Evolutionary conservation across 2,329 filamentous ascomycete genomes (phyloP), one percentile per base, ranked within the genome.

Genomic region (Raffaelea deltoideospora): DNA sequence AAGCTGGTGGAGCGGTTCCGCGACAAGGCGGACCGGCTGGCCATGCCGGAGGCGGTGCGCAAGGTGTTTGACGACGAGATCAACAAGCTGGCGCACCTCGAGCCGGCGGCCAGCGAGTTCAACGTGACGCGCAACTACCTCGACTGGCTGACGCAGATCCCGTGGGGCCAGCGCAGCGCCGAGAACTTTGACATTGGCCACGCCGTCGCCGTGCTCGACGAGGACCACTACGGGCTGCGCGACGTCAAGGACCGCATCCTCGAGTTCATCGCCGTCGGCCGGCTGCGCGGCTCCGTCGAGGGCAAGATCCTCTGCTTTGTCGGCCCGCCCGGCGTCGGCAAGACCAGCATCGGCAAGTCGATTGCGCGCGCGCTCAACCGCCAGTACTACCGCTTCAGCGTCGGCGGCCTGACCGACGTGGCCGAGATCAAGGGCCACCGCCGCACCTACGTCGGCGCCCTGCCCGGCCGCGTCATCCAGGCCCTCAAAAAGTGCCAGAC

Each of bases 51-150:
- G 38, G 80, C 80, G 2, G 90, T 98, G 31, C 85, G 85, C 55
- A 96, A 95, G 60, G 87, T 96, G 3, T 98, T 98, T 50, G 90
- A 98, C 40, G 90, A 98, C 53, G 90, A 98, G 58, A 71, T 98
- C 49, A 95, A 92, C 65, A 98, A 98, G 64, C 72, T 98, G 31
- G 84, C 86, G 9, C 87, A 95, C 53, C 69, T 98, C 6, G 92
- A 98, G 56, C 84, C 90, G 19, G 87, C 87, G 10, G 90, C 90
- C 4, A 96, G 88, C 2, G 90, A 98, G 56, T 98, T 96, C 58
- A 98, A 98, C 48, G 92, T 98, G 31, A 98, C 90, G 18, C 72
- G 92, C 42, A 98, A 98, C 58, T 98, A 98, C 57, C 67, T 98
- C 27, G 92, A 98, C 60, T 98, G 92, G 90, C 69, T 98, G 29